Base-by-base conservation (phyloP, 495 filamentous ascomycete species). In the Podospora pseudocomata region DNA sequence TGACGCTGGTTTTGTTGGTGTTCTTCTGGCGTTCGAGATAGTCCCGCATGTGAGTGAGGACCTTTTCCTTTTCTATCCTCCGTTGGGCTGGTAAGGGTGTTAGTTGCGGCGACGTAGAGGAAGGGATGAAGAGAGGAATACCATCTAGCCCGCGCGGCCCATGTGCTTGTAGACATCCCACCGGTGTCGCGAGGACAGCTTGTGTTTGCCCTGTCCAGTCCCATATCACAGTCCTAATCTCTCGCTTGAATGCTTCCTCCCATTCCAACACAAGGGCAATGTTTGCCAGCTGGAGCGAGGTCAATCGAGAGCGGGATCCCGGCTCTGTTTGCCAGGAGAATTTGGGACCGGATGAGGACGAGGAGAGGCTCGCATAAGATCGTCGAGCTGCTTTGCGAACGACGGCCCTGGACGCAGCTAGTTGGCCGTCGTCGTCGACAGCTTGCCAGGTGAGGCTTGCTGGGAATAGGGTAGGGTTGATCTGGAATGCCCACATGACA, bases 401-500 rank as follows among this genome's bases (percentile, higher is more conserved):
- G 26, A 62, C 27, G 18, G 60, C 26, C 4, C 39, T 34, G 3
- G 66, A 63, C 5, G 27, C 59, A 15, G 60, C 49, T 13, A 57
- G 18, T 16, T 54, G 20, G n/a, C 62, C 53, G 20, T 68, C 57
- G 54, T 60, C 67, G 20, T 69, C 67, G 9, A 34, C 53, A 2
- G 57, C 67, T 32, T 28, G 6, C 67, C 67, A 69, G 15, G 30
- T 54, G 6, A n/a, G 67, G 32, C 67, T 60, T n/a, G 55, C 30
- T 15, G 62, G 62, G 44, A 69, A 56, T 2, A 18, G 20, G 11
- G 15, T 61, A 2, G 67, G 62, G 32, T 63, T 61, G 7, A 69
- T 34, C 57, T 69, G 28, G 23, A 65, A 69, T n/a, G 26, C 30
- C 67, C 67, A 69, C 56, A 69, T 19, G 32, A 53, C 67, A 54